Evolutionary conservation across 73 alveolate genomes (phyloP).

Genomic region (Tetrahymena thermophila): DNA sequence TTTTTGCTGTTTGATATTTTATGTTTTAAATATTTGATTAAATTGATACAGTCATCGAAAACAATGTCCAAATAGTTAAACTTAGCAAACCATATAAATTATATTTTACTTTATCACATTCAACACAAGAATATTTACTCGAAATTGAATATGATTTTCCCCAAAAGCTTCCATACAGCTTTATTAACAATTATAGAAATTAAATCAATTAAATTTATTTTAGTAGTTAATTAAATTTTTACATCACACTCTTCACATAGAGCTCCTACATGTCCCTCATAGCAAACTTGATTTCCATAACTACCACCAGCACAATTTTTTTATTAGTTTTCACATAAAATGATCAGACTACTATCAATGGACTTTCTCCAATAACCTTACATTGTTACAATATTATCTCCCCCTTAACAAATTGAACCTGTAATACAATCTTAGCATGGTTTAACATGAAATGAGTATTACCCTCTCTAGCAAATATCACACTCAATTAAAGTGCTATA

Average conservation of each 20-base stretch:
- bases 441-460: neutral
- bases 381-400: conserved; percentile 4
- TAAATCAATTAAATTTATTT: no score
- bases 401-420: conserved; percentile 39
- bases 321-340: neutral
- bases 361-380: conserved; percentile 56
- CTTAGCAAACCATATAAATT: neutral
- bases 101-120: neutral
- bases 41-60: neutral
- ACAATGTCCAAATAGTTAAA: neutral
- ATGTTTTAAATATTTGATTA: neutral
- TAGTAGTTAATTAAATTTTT: neutral
- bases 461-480: conserved; percentile 4
- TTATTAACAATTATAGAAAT: neutral
- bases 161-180: neutral
- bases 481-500: neutral
- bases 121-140: neutral
- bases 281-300: conserved; percentile 7
- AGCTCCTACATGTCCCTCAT: conserved; percentile 31
- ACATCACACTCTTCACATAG: conserved; percentile 33
- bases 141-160: neutral
- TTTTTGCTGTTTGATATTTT: neutral
- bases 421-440: conserved; percentile 17
- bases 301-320: conserved; percentile 28
- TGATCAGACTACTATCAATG: conserved; percentile 4